Evolutionary conservation across 164 flowering plant genomes (phyloP), one percentile per base, ranked within the genome.

Genomic region (Platanus orientalis): DNA sequence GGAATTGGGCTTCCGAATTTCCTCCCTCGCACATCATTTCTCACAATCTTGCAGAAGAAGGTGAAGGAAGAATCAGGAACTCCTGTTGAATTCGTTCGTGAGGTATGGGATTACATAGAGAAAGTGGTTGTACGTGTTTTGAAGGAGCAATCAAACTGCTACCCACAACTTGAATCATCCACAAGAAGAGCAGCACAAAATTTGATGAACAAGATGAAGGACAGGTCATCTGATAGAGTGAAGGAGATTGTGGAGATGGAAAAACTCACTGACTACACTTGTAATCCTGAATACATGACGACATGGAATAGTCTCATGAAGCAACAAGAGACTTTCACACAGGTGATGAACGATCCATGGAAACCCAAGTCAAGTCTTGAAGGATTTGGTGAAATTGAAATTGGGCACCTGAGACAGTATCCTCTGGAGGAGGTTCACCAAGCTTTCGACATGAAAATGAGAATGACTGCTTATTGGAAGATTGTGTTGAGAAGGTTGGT

Each of bases 1-100:
- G 71, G 76, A 6, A 69, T 76, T 56, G 59, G 57, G 40, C 64
- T 76, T 2, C 76, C 79, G 0, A 72, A 76, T 54, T 72, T 76
- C 61, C 71, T 76, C 3, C 69, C 73, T 16, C 67, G 61, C 12
- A 23, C 57, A 4, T 73, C 57, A 0, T 76, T 76, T 25, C 27
- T 54, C 12, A 45, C 34, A 9, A 5, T 69, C 0, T 39, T 72
- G 16, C 66, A 66, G 53, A 49, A 48, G 2, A 66, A 52, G 16
- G 66, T 76, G 27, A 52, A 54, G 20, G 32, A 36, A 2, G 39
- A 72, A 0, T 49, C 65, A 0, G 4, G 20, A 1, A 39, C 20
- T 16, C 76, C 79, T 0, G 7, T 60, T 1, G 64, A 40, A 1
- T 76, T 76, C 52, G 66, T 70, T 3, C 23, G 16, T 17, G 16